Base-by-base conservation (phyloP, 2,329 filamentous ascomycete genomes). In the Colletotrichum horii region DNA sequence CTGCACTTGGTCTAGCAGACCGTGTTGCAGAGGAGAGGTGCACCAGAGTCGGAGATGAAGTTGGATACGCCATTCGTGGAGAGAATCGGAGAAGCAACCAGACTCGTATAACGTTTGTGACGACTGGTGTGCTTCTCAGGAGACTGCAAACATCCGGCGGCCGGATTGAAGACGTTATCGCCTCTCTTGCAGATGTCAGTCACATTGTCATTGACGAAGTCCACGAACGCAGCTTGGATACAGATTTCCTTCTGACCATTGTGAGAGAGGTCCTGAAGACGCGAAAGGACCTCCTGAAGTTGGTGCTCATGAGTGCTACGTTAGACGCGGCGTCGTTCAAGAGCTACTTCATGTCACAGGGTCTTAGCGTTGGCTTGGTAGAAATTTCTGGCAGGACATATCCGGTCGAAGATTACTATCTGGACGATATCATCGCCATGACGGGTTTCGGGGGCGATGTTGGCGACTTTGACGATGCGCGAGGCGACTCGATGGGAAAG, bases 141-240 rank as follows among this genome's bases (percentile, higher is more conserved):
- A 93, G 96, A 15, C 89, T 99, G n/a, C 97, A 99, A 84, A 97
- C 95, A 1, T 96, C 95, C 6, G 95, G 95, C 66, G 95, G 94
- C 8, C 91, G 92, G 34, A 91, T 94, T 15, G 93, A 96, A 28
- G 95, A 98, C 81, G 93, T 98, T 1, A 91, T 95, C 68, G 91
- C 93, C 24, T 95, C 96, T 52, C 85, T 99, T 62, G 94, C 95
- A 8, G 95, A 98, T 83, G 93, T 99, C 77, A 98, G 95, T 79
- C 97, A 99, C 82, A 92, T 99, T 9, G 94, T 98, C 22, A 96
- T 98, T 60, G 96, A 99, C 82, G 96, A 99, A 84, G 96, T 98
- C 4, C 96, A 99, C 85, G 96, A 99, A 84, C 92, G 96, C 70
- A 98, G 95, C 84, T 88, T 99, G 12, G 97, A 98, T 81, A 98